phyloP scores from a whole-genome alignment of 2,329 filamentous ascomycete species.

The Aureobasidium zeae region DNA sequence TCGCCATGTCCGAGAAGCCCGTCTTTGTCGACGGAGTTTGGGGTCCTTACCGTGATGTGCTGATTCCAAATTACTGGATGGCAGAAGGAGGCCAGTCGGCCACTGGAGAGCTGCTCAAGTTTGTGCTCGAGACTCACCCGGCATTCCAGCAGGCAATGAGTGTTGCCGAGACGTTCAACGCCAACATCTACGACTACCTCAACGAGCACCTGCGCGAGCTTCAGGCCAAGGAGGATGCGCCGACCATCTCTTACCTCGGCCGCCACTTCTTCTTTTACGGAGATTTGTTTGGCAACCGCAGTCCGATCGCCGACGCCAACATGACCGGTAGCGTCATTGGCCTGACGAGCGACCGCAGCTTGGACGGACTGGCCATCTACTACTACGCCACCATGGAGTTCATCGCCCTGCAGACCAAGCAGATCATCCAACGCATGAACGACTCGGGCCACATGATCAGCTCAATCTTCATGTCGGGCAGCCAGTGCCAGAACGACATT shows the following conservation, averaged over 20 bases:
- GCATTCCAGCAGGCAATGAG: conserved; percentile 74
- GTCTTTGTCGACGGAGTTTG: conserved; percentile 94
- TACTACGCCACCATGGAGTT: conserved; percentile 98
- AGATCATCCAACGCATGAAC: conserved; percentile 95
- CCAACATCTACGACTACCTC: conserved; percentile 90
- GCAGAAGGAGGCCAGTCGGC: conserved; percentile 95
- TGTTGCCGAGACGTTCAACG: conserved; percentile 69
- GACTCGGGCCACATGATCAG: conserved; percentile 73
- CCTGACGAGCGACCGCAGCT: conserved; percentile 73
- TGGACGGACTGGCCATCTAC: conserved; percentile 78
- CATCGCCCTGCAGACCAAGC: conserved; percentile 90
- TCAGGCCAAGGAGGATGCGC: conserved; percentile 58
- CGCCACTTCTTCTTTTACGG: conserved; percentile 98
- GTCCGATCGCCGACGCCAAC: conserved; percentile 80
- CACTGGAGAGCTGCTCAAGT: conserved; percentile 86
- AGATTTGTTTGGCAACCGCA: conserved; percentile 93
- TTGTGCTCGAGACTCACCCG: conserved; percentile 90
- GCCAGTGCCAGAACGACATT: conserved; percentile 90
- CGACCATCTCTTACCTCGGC: conserved; percentile 72
- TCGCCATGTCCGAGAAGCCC: conserved; percentile 87
- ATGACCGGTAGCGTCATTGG: conserved; percentile 90
- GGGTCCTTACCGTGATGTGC: conserved; percentile 92
- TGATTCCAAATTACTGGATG: conserved; percentile 90
- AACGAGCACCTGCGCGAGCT: conserved; percentile 78
- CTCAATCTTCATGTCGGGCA: conserved; percentile 97